Conservation (phyloP, 768 basidiomycete species). For the Lentinula aciculospora region DNA sequence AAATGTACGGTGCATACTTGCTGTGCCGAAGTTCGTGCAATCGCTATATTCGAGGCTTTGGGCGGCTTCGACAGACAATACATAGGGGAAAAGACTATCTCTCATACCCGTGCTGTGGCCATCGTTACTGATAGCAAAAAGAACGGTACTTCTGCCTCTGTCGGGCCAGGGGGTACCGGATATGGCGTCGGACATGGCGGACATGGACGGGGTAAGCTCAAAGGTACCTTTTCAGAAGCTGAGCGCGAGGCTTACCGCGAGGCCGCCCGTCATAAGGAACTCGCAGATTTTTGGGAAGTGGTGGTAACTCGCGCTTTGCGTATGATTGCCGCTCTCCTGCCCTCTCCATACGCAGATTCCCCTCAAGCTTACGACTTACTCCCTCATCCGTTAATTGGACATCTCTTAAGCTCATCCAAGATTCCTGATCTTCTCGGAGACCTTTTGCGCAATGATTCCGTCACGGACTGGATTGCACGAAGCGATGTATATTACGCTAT, state of each 20-base stretch:
- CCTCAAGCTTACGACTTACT: slow-evolving; percentile 43
- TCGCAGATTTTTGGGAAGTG: slow-evolving; percentile 33
- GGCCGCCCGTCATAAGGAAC: slow-evolving; percentile 7
- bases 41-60: slow-evolving; percentile 46
- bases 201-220: background rate
- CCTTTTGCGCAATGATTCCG: slow-evolving; percentile 51
- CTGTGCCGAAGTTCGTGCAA: slow-evolving; percentile 40
- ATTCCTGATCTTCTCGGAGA: slow-evolving; percentile 37
- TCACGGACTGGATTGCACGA: slow-evolving; percentile 46
- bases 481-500: slow-evolving; percentile 42
- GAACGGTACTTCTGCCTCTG: slow-evolving; percentile 16
- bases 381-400: slow-evolving; percentile 38
- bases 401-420: slow-evolving; percentile 37
- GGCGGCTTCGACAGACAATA: slow-evolving; percentile 44
- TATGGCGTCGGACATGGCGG: slow-evolving; percentile 24
- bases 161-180: slow-evolving; percentile 51
- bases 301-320: slow-evolving; percentile 30
- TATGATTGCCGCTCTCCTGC: slow-evolving; percentile 35
- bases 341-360: slow-evolving; percentile 37
- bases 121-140: slow-evolving; percentile 22
- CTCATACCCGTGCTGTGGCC: slow-evolving; percentile 31
- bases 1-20: slow-evolving; percentile 33
- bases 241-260: background rate
- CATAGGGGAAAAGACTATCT: slow-evolving; percentile 32
- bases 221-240: background rate